Base-by-base conservation (phyloP, 495 filamentous ascomycete genomes). In the Filosporella fistucella region DNA sequence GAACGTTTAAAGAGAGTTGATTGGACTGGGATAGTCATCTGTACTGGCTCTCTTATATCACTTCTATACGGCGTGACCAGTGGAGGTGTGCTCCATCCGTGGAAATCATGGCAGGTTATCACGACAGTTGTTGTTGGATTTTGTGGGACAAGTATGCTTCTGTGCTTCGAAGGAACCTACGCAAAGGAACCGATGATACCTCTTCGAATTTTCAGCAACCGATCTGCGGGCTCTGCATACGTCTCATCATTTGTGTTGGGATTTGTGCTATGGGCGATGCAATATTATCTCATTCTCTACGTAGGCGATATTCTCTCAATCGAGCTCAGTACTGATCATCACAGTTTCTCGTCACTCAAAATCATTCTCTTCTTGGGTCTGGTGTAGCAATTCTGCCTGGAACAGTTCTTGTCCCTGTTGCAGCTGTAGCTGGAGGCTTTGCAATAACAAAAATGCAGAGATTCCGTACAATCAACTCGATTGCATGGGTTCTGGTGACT, bases 1-100 rank as follows among this genome's bases (percentile, higher is more conserved):
- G n/a, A 66, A 61, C 20, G 34, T 18, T 20, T 48, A 24, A 40
- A 61, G 1, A 49, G 51, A n/a, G 43, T 68, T 45, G 69, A 72
- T 36, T 74, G 67, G 66, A 33, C 61, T 8, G 70, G 70, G 1
- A 59, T 54, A 12, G 23, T 55, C 10, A 51, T 75, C 44, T 61
- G 59, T 2, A 44, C 66, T 9, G 13, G 64, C 13, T 65, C 66
- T 0, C 28, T 63, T 12, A 57, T 58, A 0, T 51, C 36, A 42
- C 54, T 73, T 14, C 45, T 72, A 2, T 51, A 65, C 20, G 68
- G 67, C 2, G 28, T 71, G 2, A 63, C 61, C 25, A 72, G 65
- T 59, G 67, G 61, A 17, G 71, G 71, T 0, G 58, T 56, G 3
- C 39, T 49, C 12, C 64, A 63, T 34, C 29, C 40, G 0, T 71